A percentile compares a stretch with the other conserved stretches of the same genome.
These are phyloP conservation scores for Lipomyces anomalus DNA, from an alignment of 805 yeast species.

Conservation along the genomic window DNA sequence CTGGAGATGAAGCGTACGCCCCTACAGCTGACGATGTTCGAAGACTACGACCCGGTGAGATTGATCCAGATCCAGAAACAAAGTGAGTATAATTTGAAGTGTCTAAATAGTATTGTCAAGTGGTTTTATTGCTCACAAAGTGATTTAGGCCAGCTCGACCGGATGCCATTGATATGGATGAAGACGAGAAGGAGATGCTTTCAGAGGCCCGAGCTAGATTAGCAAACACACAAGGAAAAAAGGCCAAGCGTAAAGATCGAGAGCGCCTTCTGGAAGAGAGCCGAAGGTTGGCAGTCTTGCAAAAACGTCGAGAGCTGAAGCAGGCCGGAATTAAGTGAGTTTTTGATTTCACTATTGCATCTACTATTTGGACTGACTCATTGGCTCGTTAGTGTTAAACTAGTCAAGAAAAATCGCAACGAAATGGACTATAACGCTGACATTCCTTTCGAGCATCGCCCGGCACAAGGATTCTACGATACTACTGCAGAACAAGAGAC, in stretches of 20 bases:
- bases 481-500: slow-evolving; percentile 49
- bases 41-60: slow-evolving; percentile 43
- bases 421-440: slow-evolving; percentile 80
- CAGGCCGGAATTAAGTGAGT: slow-evolving; percentile 53
- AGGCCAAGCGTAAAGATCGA: slow-evolving; percentile 83
- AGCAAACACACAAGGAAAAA: slow-evolving; percentile 89
- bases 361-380: slow-evolving; percentile 42
- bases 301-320: slow-evolving; percentile 73
- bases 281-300: slow-evolving; percentile 65
- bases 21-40: slow-evolving; percentile 31
- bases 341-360: background rate
- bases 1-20: slow-evolving; percentile 48
- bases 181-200: slow-evolving; percentile 85
- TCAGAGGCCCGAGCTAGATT: slow-evolving; percentile 91
- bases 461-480: slow-evolving; percentile 65
- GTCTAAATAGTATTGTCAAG: background rate
- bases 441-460: slow-evolving; percentile 69
- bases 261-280: slow-evolving; percentile 80
- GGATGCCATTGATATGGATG: slow-evolving; percentile 72
- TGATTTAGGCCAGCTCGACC: slow-evolving; percentile 58
- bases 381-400: slow-evolving; percentile 19
- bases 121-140: background rate
- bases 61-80: slow-evolving; percentile 69
- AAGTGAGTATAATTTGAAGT: slow-evolving; percentile 28
- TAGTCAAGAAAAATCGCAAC: slow-evolving; percentile 45